Evolutionary conservation across 2,329 filamentous ascomycete species (phyloP), one percentile per base, ranked within the genome.

Genomic region (Aspergillus sojae): DNA sequence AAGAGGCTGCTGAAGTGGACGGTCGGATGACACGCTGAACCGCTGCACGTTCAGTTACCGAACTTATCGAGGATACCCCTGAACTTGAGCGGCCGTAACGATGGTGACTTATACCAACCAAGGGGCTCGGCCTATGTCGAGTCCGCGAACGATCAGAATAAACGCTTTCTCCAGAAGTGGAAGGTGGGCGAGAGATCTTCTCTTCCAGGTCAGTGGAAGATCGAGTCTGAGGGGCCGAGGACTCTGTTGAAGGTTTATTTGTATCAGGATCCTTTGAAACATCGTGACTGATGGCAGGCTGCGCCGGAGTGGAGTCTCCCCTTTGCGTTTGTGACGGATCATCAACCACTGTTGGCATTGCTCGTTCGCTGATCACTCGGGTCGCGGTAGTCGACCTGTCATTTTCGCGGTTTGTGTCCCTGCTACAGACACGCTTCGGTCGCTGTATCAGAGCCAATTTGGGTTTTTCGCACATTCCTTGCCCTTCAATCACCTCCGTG

Each of bases 11-110:
- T 26, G 72, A 75, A 52, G 69, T 69, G 14, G 74, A 68, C 10
- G 75, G 70, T n/a, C 75, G 74, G 71, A 66, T 61, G 10, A 81
- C 68, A 46, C 79, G 76, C 63, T 81, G 79, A 55, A 81, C 79
- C 36, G 74, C 76, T 28, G 78, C 78, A 45, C 79, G 77, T 59
- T 81, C 78, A 26, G 68, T 70, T 19, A 62, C 69, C 14, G 74
- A 65, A 50, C 63, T 69, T 46, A 69, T 69, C 9, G 70, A 61
- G n/a, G 72, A 71, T 39, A 68, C 62, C 34, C 66, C 63, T n/a
- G 68, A 62, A 43, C 68, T 68, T 39, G 65, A 60, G 39, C 57
- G 54, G 19, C 67, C 61, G 67, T 69, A 65, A 58, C 69, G 66
- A 54, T 71, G 65, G 60, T 67, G 70, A 55, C 69, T 72, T 55